A percentile compares a stretch with the other conserved stretches of the same genome.
These are phyloP conservation scores for Calocybe gangraenosa DNA, from an alignment of 768 basidiomycete genomes.

Conservation along the genomic window DNA sequence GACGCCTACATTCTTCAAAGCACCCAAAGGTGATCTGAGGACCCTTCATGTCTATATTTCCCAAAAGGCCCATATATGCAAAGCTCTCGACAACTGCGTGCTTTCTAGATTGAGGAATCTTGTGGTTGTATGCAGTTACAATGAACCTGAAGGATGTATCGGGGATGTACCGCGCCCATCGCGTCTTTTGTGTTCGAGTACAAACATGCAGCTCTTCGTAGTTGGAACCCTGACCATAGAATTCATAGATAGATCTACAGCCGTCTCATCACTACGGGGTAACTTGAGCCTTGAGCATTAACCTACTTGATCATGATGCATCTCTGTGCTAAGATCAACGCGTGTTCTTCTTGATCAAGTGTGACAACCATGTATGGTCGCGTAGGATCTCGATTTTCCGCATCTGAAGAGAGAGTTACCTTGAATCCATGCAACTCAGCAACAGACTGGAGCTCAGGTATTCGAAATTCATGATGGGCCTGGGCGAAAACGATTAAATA, in stretches of 20 bases:
- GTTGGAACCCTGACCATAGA: slow-evolving; percentile 64
- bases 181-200: slow-evolving; percentile 36
- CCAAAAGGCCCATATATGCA: slow-evolving; percentile 77
- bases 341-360: slow-evolving; percentile 70
- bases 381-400: slow-evolving; percentile 45
- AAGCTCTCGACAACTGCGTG: slow-evolving; percentile 73
- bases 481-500: slow-evolving; percentile 77
- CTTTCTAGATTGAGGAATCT: slow-evolving; percentile 65
- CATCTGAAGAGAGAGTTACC: slow-evolving; percentile 41
- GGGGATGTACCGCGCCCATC: slow-evolving; percentile 57
- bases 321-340: slow-evolving; percentile 63
- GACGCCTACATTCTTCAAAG: slow-evolving; percentile 80
- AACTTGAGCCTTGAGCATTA: not conserved
- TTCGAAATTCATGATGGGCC: slow-evolving; percentile 74
- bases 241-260: slow-evolving; percentile 69
- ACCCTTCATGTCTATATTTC: slow-evolving; percentile 75
- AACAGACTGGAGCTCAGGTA: slow-evolving; percentile 79
- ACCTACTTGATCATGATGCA: slow-evolving; percentile 80
- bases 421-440: slow-evolving; percentile 70
- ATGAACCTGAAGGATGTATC: slow-evolving; percentile 80
- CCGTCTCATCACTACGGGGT: not conserved
- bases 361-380: slow-evolving; percentile 74
- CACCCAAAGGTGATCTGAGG: slow-evolving; percentile 72
- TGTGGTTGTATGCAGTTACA: slow-evolving; percentile 71
- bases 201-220: slow-evolving; percentile 69